Evolutionary conservation across 768 basidiomycete species (phyloP).

Genomic region (Pluteus cervinus): DNA sequence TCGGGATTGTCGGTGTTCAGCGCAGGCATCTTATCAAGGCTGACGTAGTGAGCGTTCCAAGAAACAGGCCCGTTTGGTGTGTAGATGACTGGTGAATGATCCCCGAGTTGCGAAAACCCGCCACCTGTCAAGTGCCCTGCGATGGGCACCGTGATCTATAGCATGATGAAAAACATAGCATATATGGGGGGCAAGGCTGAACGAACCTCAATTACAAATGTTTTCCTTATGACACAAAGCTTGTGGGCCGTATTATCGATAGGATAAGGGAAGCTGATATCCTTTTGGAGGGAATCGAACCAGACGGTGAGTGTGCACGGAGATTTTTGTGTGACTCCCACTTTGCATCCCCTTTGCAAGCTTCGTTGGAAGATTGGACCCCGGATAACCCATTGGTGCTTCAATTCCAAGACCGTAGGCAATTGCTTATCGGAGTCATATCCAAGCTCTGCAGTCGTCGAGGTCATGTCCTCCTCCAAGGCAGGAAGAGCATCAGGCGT

Average conservation of each 20-base stretch:
- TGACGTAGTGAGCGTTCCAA: constrained; percentile 27
- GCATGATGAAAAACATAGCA: constrained; percentile 10
- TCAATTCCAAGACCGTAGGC: constrained; percentile 13
- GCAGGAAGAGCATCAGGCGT: neutral
- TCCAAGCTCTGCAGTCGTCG: too few species aligned
- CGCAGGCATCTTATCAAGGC: constrained; percentile 18
- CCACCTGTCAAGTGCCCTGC: constrained; percentile 10
- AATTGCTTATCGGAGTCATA: constrained; percentile 11
- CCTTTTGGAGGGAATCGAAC: constrained; percentile 18
- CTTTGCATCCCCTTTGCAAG: constrained; percentile 15
- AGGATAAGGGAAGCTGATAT: constrained; percentile 37
- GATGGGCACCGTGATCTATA: constrained; percentile 21
- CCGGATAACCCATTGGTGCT: too few species aligned
- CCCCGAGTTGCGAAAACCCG: constrained; percentile 14
- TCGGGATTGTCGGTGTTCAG: constrained; percentile 10
- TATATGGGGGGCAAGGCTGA: constrained; percentile 12
- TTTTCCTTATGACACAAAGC: constrained; percentile 47
- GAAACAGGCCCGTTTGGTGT: constrained; percentile 8
- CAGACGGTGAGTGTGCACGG: constrained; percentile 24
- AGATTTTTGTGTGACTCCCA: constrained; percentile 19
- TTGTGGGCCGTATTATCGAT: constrained; percentile 30
- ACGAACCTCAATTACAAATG: constrained; percentile 41
- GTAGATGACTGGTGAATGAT: constrained; percentile 21
- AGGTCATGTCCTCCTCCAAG: too few species aligned
- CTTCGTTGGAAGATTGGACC: too few species aligned